Percentiles rank a stretch among this genome's conserved stretches.
phyloP scores from a whole-genome alignment of 2,329 filamentous ascomycete genomes.

The Ceratocystis lukuohia region DNA sequence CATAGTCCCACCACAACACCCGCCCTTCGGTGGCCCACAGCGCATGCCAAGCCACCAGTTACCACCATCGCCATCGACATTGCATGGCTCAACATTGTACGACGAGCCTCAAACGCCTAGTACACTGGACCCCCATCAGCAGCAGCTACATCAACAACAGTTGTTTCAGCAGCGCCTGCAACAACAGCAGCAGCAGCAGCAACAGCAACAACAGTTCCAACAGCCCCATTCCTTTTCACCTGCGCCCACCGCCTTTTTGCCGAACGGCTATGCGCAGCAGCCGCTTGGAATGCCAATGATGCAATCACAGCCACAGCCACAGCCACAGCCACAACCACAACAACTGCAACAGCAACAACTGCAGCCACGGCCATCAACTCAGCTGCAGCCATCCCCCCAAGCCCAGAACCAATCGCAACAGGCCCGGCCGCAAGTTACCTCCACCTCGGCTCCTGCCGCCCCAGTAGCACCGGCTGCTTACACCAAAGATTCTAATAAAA shows the following conservation, averaged over 20 bases:
- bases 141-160: slow-evolving; percentile 1
- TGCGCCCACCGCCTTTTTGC: background rate
- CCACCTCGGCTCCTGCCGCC: background rate
- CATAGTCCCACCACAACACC: background rate
- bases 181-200: background rate
- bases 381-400: background rate
- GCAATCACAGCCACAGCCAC: background rate
- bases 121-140: background rate
- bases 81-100: background rate
- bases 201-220: background rate
- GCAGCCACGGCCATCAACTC: background rate
- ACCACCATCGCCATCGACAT: slow-evolving; percentile 2
- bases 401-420: background rate
- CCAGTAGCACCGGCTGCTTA: background rate
- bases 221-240: background rate
- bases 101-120: slow-evolving; percentile 4
- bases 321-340: slow-evolving; percentile 6
- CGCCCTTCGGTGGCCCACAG: background rate
- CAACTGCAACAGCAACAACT: slow-evolving; percentile 9
- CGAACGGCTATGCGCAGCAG: background rate
- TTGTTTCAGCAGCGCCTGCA: background rate
- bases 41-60: background rate
- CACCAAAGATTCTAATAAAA: slow-evolving; percentile 17
- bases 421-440: background rate
- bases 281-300: background rate